phyloP scores from a whole-genome alignment of 139 green algal species.

The Eudorina sp. region DNA sequence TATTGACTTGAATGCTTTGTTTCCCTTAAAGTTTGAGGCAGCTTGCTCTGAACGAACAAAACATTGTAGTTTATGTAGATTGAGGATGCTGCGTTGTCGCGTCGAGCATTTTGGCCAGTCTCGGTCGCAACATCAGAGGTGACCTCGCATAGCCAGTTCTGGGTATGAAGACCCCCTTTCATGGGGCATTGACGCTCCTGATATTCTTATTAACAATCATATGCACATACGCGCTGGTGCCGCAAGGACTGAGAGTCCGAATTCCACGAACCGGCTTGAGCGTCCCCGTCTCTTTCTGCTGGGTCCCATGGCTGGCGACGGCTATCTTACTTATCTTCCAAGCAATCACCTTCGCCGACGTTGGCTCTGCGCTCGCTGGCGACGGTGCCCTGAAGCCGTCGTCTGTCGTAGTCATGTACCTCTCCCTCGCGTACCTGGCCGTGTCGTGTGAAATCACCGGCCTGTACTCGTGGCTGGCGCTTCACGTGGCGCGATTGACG shows the following conservation, averaged over 20 bases:
- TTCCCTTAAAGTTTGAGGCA: too few species aligned
- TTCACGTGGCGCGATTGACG: neutral
- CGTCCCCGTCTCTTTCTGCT: neutral
- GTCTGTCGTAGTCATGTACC: neutral
- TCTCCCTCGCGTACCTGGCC: constrained; percentile 1
- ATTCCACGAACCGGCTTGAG: neutral
- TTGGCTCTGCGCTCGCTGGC: neutral
- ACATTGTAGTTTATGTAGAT: too few species aligned
- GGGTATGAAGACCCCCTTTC: constrained; percentile 16
- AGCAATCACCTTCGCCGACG: neutral
- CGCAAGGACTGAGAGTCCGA: neutral
- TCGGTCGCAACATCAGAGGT: too few species aligned
- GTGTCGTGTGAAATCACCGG: constrained; percentile 5
- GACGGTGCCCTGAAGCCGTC: neutral
- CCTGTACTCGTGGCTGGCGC: constrained; percentile 17
- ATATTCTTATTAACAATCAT: neutral
- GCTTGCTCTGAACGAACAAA: too few species aligned
- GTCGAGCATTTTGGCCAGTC: too few species aligned
- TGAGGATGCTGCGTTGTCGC: too few species aligned
- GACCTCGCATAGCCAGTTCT: too few species aligned
- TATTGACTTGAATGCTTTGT: too few species aligned
- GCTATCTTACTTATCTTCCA: neutral
- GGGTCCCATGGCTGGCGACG: neutral
- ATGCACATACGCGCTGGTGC: neutral
- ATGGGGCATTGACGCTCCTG: neutral